Evolutionary conservation across 768 basidiomycete species (phyloP).

Genomic region (Boletus bicolor): DNA sequence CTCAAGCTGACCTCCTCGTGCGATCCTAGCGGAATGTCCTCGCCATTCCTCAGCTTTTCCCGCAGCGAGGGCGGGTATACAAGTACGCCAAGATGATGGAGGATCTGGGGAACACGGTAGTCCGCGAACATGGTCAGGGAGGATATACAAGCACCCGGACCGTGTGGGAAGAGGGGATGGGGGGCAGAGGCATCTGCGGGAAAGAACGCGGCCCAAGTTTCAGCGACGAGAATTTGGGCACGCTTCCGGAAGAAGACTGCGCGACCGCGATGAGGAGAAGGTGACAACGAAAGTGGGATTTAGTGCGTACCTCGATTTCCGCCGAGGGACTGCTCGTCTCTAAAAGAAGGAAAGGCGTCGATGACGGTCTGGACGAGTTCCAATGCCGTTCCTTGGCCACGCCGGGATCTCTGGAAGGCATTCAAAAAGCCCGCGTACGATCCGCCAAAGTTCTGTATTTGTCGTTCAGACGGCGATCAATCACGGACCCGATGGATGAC

Average conservation of each 20-base stretch:
- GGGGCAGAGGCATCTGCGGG: constrained; percentile 42
- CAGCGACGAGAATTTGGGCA: constrained; percentile 87
- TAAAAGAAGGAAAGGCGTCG: constrained; percentile 70
- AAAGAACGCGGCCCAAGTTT: constrained; percentile 91
- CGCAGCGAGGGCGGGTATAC: constrained; percentile 63
- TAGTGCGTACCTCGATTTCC: constrained; percentile 52
- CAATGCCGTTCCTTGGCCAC: constrained; percentile 61
- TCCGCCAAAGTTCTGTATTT: constrained; percentile 57
- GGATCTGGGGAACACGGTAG: constrained; percentile 87
- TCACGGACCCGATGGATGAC: constrained; percentile 24
- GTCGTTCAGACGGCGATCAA: constrained; percentile 7
- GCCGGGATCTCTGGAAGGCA: constrained; percentile 52
- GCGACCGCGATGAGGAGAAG: neutral
- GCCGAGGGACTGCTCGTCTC: constrained; percentile 61
- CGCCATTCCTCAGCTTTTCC: constrained; percentile 44
- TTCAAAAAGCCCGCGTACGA: constrained; percentile 67
- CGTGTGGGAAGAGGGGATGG: constrained; percentile 74
- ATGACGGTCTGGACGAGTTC: constrained; percentile 70
- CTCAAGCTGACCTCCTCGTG: constrained; percentile 75
- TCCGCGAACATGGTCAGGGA: constrained; percentile 92
- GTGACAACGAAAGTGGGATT: neutral
- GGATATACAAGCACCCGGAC: constrained; percentile 55
- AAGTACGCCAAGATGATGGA: constrained; percentile 79
- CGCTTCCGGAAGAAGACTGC: constrained; percentile 86
- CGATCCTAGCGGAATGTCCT: constrained; percentile 51